Evolutionary conservation across 2,329 filamentous ascomycete genomes (phyloP), one percentile per base, ranked within the genome.

Genomic region (Grosmannia serpens): DNA sequence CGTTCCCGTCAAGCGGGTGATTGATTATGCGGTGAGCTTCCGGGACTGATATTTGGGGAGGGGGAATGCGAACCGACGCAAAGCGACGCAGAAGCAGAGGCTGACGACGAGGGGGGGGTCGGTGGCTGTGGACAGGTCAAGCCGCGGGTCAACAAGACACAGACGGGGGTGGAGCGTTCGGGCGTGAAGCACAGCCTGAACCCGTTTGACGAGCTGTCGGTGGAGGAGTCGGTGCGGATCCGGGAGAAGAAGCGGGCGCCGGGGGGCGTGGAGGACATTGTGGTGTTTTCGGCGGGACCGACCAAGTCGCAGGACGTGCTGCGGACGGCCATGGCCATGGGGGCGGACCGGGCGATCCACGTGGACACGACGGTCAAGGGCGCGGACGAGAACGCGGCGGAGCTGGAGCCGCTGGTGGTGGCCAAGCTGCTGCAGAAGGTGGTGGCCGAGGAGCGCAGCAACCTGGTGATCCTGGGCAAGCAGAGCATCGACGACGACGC

Each of bases 181-280:
- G 89, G 89, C 65, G 91, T 97, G 69, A 97, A 97, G 76, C 92
- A 97, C 81, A 91, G 87, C 71, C 92, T 99, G 84, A 99, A 97
- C 80, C 94, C 94, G 24, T 99, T 99, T 76, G 94, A 99, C 79
- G 94, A 99, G 74, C 88, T 99, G 69, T 95, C 91, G 50, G 85
- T 99, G 73, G 94, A 99, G 76, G 94, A 97, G 77, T 89, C 91
- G 56, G 89, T 96, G 56, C 90, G 89, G 47, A 87, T 99, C 70
- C 91, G 94, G 73, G 92, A 97, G 73, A 88, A 89, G 78, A 88
- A 89, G 73, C 73, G 75, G 58, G 83, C 84, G 22, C 81, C 84
- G 22, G 78, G 82, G 63, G 86, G 87, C 67, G 91, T 99, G 62
- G 86, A 91, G 65, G 91, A 96, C 72, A 97, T 99, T 69, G 85